Evolutionary conservation across 306 rosid genomes (phyloP), one percentile per base, ranked within the genome.

Genomic region (Malus sieversii): DNA sequence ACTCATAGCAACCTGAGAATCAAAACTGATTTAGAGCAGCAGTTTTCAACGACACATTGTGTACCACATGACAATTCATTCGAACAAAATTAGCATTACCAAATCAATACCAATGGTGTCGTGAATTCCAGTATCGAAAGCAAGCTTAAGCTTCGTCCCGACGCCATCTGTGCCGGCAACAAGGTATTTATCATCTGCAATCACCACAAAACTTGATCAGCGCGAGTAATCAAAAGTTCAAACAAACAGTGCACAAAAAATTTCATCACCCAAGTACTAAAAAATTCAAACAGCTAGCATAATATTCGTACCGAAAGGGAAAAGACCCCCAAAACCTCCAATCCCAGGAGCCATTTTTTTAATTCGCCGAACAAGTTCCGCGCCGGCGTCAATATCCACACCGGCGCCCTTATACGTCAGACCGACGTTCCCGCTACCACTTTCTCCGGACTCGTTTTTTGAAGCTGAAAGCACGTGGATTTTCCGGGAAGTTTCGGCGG

Each of bases 121-220:
- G 67, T 90, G 99, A 81, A 95, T 90, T 20, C 97, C 96, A 38
- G 96, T 86, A 77, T 92, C 97, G 80, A 90, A 92, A 4, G 99
- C 97, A 74, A 95, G 96, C 82, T 88, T 86, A 80, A 92, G 73
- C 79, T 95, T 95, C 14, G 99, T 95, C 74, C 97, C 97, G 71
- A 95, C 97, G 19, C 99, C 99, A 75, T 92, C 99, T 0, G 97
- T 95, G 18, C 97, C 99, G 7, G 97, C 97, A 77, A 90, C 97
- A 27, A 92, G 96, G 82, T 86, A 95, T 0, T 90, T 84, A 87
- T 90, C 97, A 76, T 96, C 96, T 94, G 71, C 55, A 51, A 51
- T 35, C 83, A 71, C 51, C 29, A 42, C 2, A 60, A 20, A 75
- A 35, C 25, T 44, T 11, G 9, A 65, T 80, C 67, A 82, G 35